Percentiles rank a stretch among this genome's conserved stretches.
Conservation (phyloP, 345 rosid genomes). For the Draba incana region DNA sequence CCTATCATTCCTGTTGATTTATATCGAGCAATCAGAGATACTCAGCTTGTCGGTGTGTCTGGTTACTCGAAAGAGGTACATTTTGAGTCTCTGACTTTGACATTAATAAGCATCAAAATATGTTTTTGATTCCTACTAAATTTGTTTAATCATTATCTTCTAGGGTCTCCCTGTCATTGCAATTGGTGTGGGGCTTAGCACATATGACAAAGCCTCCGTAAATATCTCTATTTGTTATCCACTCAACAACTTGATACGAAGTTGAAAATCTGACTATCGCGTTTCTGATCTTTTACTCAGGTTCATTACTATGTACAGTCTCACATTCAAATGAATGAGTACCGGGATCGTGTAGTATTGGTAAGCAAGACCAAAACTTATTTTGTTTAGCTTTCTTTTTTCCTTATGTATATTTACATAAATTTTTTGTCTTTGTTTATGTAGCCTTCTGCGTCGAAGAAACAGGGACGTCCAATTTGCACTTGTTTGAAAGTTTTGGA, state of each 20-base stretch:
- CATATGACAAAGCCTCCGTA: conserved; percentile 94
- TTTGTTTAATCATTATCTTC: conserved; percentile 1
- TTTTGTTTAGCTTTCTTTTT: neutral
- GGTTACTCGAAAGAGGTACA: conserved; percentile 91
- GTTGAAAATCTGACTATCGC: conserved; percentile 23
- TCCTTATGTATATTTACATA: neutral
- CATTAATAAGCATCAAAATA: neutral
- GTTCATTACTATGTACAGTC: conserved; percentile 90
- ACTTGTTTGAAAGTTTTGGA: conserved; percentile 91
- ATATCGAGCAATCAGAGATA: conserved; percentile 82
- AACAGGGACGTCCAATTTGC: conserved; percentile 63
- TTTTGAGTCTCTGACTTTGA: conserved; percentile 15
- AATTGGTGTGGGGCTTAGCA: conserved; percentile 87
- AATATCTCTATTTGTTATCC: conserved; percentile 37
- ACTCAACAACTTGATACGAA: neutral
- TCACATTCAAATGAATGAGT: conserved; percentile 97
- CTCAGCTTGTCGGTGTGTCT: conserved; percentile 89
- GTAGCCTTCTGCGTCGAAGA: conserved; percentile 81
- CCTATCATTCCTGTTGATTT: conserved; percentile 83
- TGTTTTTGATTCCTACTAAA: conserved; percentile 2
- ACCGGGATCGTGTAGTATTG: conserved; percentile 88
- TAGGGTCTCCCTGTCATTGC: conserved; percentile 97
- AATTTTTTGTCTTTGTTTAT: neutral
- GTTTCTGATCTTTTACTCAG: conserved; percentile 46
- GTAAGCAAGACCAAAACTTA: conserved; percentile 53